Percentiles rank a stretch among this genome's conserved stretches.
Evolutionary conservation across 1,284 basidiomycete genomes (phyloP).

Genomic region (Sporisorium exsertum): DNA sequence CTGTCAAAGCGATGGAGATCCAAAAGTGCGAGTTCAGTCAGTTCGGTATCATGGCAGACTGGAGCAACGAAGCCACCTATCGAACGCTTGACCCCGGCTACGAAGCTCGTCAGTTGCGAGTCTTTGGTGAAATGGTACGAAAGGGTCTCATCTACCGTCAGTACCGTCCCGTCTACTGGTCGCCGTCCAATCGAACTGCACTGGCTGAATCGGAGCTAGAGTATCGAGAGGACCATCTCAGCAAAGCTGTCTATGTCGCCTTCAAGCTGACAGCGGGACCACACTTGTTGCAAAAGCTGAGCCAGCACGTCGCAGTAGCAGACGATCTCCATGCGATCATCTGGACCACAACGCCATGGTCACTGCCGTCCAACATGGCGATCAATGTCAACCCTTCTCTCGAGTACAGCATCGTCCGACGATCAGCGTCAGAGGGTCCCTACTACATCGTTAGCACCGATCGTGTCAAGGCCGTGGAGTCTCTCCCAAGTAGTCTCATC

Average conservation of each 20-base stretch:
- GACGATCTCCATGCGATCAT: constrained; percentile 77
- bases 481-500: constrained; percentile 6
- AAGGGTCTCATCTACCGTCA: constrained; percentile 85
- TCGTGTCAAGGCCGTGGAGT: constrained; percentile 71
- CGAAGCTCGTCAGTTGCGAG: constrained; percentile 85
- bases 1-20: constrained; percentile 79
- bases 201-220: constrained; percentile 94
- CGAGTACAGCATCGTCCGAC: constrained; percentile 77
- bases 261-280: constrained; percentile 73
- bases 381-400: constrained; percentile 84
- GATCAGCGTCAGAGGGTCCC: constrained; percentile 59
- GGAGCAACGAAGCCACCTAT: constrained; percentile 82
- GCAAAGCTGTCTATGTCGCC: constrained; percentile 86
- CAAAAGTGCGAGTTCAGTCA: constrained; percentile 85
- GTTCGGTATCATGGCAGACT: constrained; percentile 93
- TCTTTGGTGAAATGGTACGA: constrained; percentile 87
- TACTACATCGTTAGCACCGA: constrained; percentile 79
- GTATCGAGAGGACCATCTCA: constrained; percentile 89
- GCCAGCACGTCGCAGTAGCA: constrained; percentile 58
- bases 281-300: constrained; percentile 20
- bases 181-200: constrained; percentile 92
- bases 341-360: constrained; percentile 99
- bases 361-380: constrained; percentile 93
- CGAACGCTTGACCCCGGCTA: constrained; percentile 78
- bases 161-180: constrained; percentile 92